phyloP scores from a whole-genome alignment of 2,329 filamentous ascomycete species.

The Fusarium sp. region DNA sequence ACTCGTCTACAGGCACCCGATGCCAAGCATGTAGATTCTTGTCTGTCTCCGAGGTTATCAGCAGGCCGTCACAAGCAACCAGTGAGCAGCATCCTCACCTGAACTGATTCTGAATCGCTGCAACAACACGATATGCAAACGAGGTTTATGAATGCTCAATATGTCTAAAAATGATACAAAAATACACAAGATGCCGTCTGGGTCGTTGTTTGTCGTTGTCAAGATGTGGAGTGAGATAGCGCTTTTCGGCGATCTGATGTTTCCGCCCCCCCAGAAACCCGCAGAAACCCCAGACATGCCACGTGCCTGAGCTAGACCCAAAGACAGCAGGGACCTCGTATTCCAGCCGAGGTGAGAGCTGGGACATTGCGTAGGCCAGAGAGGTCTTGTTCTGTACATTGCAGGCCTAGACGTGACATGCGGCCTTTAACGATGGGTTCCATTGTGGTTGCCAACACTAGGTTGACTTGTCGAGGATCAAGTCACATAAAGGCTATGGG shows the following conservation, averaged over 20 bases:
- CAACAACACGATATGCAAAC: not conserved
- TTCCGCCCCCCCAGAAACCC: constrained; percentile 15
- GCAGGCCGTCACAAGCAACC: not conserved
- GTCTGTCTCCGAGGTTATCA: not conserved
- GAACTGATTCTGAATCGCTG: not conserved
- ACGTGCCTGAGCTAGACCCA: constrained; percentile 14
- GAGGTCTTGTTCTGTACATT: not conserved
- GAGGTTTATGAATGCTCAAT: not conserved
- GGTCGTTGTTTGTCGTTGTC: not conserved
- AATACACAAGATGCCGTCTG: not conserved
- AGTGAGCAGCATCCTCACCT: not conserved
- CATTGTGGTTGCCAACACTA: not conserved
- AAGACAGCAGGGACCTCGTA: constrained; percentile 11
- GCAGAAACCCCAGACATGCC: constrained; percentile 10
- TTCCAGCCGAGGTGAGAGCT: not conserved
- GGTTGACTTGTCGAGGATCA: not conserved
- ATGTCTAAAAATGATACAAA: not conserved
- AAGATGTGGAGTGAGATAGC: constrained; percentile 18
- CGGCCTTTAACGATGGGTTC: not conserved
- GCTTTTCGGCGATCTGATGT: constrained; percentile 9
- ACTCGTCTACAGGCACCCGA: not conserved
- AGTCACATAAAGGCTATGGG: not conserved
- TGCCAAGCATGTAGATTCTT: not conserved
- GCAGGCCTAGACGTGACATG: not conserved
- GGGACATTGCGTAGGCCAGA: not conserved